These are phyloP conservation scores for Delitschia confertaspora DNA, from an alignment of 495 filamentous ascomycete genomes.

Conservation along the genomic window DNA sequence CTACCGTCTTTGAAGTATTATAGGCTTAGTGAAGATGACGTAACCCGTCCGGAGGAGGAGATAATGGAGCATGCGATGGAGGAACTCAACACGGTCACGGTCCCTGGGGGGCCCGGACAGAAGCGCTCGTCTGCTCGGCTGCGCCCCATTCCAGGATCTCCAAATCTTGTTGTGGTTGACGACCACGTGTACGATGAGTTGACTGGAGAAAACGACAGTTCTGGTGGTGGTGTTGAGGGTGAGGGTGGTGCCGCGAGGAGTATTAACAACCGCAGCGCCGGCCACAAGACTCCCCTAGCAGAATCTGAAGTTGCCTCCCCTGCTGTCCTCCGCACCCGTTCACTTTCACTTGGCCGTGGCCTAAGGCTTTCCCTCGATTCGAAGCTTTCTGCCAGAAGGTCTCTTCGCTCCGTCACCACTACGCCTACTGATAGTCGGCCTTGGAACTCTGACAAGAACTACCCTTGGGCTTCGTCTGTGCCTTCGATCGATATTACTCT, in stretches of 20 bases:
- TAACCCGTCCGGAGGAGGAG: slow-evolving; percentile 18
- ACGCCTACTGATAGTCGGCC: slow-evolving; percentile 28
- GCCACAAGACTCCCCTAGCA: slow-evolving; percentile 16
- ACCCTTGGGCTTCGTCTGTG: slow-evolving; percentile 31
- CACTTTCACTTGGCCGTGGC: slow-evolving; percentile 13
- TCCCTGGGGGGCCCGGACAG: slow-evolving; percentile 13
- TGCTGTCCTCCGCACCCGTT: slow-evolving; percentile 16
- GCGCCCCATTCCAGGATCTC: slow-evolving; percentile 22
- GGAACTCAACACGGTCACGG: slow-evolving; percentile 26
- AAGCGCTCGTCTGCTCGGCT: slow-evolving; percentile 22
- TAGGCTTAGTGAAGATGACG: slow-evolving; percentile 5
- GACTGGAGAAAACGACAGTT: slow-evolving; percentile 1
- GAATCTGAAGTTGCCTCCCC: slow-evolving; percentile 25
- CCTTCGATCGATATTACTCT: slow-evolving; percentile 31
- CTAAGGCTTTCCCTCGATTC: slow-evolving; percentile 13
- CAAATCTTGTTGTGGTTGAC: slow-evolving; percentile 20
- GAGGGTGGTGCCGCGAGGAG: not conserved
- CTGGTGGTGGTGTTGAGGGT: not conserved
- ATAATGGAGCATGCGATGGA: slow-evolving; percentile 28
- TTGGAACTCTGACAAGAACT: slow-evolving; percentile 36
- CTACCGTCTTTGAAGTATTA: slow-evolving; percentile 30
- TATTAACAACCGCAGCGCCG: not conserved
- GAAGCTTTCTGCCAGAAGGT: slow-evolving; percentile 7
- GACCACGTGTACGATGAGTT: slow-evolving; percentile 24
- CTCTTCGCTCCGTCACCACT: slow-evolving; percentile 10